Evolutionary conservation across 2,329 filamentous ascomycete genomes (phyloP).

Genomic region (Colletotrichum neosansevieriae): DNA sequence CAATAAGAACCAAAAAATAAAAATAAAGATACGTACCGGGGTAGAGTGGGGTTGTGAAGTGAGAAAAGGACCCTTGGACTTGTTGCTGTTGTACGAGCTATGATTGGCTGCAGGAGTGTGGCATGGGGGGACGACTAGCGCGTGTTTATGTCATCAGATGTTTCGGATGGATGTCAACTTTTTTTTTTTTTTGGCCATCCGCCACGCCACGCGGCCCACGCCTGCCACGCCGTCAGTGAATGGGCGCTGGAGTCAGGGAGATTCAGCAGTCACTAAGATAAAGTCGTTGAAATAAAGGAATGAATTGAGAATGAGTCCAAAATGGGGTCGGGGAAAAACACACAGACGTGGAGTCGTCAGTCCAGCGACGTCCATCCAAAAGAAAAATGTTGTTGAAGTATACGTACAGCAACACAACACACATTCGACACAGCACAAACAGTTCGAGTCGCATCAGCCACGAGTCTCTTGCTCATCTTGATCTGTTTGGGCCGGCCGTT

Average conservation of each 20-base stretch:
- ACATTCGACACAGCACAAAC: background rate
- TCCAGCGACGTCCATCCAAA: too few relatives aligned
- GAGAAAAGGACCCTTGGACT: conserved; percentile 15
- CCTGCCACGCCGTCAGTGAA: background rate
- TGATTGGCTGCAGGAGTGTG: conserved; percentile 26
- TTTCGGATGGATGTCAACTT: conserved; percentile 26
- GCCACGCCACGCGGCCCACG: background rate
- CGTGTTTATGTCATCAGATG: conserved; percentile 39
- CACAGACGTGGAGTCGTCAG: background rate
- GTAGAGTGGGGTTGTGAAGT: background rate
- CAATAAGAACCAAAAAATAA: background rate
- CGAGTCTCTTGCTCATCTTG: conserved; percentile 10
- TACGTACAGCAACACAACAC: conserved; percentile 1
- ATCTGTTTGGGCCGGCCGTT: conserved; percentile 21
- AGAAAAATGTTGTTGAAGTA: too few relatives aligned
- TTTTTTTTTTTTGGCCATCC: conserved; percentile 8
- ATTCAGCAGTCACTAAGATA: too few relatives aligned
- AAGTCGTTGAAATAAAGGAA: background rate
- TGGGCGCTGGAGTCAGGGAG: too few relatives aligned
- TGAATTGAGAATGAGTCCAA: background rate
- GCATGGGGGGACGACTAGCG: conserved; percentile 12
- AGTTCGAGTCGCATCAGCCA: conserved; percentile 9
- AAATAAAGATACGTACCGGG: background rate
- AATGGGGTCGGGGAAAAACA: background rate
- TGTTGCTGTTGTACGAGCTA: conserved; percentile 16